These are phyloP conservation scores for Paramecium primaurelia DNA, from an alignment of 73 alveolate species.

Conservation along the genomic window DNA sequence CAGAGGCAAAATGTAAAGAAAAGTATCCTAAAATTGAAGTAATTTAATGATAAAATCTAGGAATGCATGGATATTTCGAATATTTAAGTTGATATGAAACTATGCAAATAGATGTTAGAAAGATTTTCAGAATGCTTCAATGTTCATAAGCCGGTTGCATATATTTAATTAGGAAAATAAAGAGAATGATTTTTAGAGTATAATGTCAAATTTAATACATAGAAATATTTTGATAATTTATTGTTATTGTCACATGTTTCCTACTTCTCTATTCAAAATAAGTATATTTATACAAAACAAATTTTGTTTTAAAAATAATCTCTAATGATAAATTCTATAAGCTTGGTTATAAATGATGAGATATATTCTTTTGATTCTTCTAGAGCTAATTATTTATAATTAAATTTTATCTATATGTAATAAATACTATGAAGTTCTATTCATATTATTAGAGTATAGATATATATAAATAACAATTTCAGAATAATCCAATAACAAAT, in stretches of 20 bases:
- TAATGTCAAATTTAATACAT: neutral
- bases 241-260: neutral
- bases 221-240: neutral
- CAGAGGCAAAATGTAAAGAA: slow-evolving; percentile 1
- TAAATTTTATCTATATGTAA: no score
- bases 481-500: no score
- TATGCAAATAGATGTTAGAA: neutral
- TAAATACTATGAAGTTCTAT: no score
- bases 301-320: no score
- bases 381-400: no score
- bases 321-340: no score
- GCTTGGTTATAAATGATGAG: no score
- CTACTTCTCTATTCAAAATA: neutral
- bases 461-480: no score
- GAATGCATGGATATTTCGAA: slow-evolving; percentile 30
- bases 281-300: neutral
- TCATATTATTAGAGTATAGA: no score
- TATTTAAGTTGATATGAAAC: neutral
- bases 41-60: neutral
- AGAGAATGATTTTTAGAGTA: neutral
- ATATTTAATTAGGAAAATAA: neutral
- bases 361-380: no score
- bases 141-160: neutral
- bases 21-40: slow-evolving; percentile 6
- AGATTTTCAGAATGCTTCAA: slow-evolving; percentile 8